Evolutionary conservation across 108 stramenopile species (phyloP), one percentile per base, ranked within the genome.

Genomic region (Pseudonitzschia multiseries): DNA sequence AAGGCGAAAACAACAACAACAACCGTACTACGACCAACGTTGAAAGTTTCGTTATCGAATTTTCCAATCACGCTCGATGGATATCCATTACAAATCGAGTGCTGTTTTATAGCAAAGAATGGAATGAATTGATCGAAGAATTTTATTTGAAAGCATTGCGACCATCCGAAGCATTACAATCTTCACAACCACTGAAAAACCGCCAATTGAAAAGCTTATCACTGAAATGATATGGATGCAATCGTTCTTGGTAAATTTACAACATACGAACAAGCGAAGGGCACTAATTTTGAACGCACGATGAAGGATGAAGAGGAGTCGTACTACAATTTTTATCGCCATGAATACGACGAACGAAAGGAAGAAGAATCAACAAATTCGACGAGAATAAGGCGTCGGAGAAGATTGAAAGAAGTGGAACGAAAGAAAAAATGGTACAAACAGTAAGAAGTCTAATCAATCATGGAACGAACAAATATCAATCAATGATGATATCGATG

Each of bases 161-260:
- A 43, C 29, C 66, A 67, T 15, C 41, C 48, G 9, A 10, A 46
- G n/a, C 20, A 56, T 56, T 29, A 15, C 24, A 8, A 18, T 54
- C 53, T 24, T 54, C 53, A 53, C 4, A 4, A 63, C 27, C 2
- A 33, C 9, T 20, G 9, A 36, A 27, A 21, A 8, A 32, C 10
- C 8, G 62, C 12, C n/a, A 21, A 14, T 54, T 21, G 10, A 8
- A 14, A 21, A 24, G 53, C 22, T 54, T 40, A 28, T 24, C 28
- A 20, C 21, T 62, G 22, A 15, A 17, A 62, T 21, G 52, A 36
- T 69, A 46, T 76, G 18, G 68, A 69, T 61, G 75, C 75, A 24
- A 62, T 76, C n/a, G 27, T 76, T 31, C 46, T 76, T 26, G 75
- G 75, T 18, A 76, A 76, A 36, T 69, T 76, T 63, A 76, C 68